Evolutionary conservation across 2,329 filamentous ascomycete species (phyloP).

Genomic region (Fusarium guadeloupense): DNA sequence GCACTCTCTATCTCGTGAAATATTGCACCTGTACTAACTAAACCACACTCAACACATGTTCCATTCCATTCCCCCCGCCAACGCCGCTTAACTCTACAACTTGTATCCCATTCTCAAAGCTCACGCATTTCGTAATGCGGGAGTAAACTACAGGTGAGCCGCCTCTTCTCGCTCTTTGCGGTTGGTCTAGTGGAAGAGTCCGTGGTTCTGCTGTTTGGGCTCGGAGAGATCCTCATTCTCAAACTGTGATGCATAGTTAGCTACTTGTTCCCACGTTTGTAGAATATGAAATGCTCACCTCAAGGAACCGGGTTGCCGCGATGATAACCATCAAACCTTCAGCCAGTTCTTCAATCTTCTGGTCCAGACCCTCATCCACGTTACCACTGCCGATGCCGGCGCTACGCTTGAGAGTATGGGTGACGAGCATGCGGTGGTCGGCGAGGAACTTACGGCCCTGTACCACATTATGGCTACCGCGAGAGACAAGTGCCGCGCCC

Average conservation of each 20-base stretch:
- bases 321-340: conserved; percentile 88
- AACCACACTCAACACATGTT: conserved; percentile 20
- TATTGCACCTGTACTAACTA: conserved; percentile 21
- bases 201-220: conserved; percentile 46
- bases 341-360: conserved; percentile 78
- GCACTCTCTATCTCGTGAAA: conserved; percentile 13
- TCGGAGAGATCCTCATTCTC: conserved; percentile 52
- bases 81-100: conserved; percentile 39
- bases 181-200: conserved; percentile 52
- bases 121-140: not conserved
- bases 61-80: conserved; percentile 33
- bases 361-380: conserved; percentile 57
- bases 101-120: conserved; percentile 28
- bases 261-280: not conserved
- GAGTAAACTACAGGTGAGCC: not conserved
- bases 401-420: conserved; percentile 89
- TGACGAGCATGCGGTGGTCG: conserved; percentile 84
- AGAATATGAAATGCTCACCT: conserved; percentile 65
- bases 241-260: conserved; percentile 47
- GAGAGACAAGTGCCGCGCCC: conserved; percentile 80
- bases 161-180: not conserved
- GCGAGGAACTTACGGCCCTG: conserved; percentile 83
- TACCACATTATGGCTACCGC: conserved; percentile 83
- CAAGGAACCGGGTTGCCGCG: conserved; percentile 82
- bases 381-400: conserved; percentile 73